Base-by-base conservation (phyloP, 2,329 filamentous ascomycete species). In the Fusarium sp. region DNA sequence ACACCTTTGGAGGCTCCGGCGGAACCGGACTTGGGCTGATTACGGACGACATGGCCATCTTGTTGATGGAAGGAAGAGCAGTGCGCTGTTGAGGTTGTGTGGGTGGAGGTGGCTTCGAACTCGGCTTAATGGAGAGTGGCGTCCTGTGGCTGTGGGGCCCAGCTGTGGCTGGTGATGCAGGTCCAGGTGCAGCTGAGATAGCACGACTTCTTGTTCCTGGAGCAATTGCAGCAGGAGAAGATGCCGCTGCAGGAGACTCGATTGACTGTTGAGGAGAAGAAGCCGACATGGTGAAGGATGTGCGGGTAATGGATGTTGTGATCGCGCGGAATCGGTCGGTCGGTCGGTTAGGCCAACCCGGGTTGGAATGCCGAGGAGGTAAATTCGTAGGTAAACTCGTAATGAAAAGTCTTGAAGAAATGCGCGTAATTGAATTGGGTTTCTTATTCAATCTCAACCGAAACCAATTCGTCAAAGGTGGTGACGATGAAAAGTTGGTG, bases 1-100 rank as follows among this genome's bases (percentile, higher is more conserved):
- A 88, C 55, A 84, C 79, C 76, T 85, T 86, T 52, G 84, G 83
- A 40, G 77, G 74, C 67, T 84, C 84, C 58, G 79, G 74, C 15
- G 76, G 76, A 6, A 75, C 74, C 44, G 80, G 75, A 55, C 77
- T 76, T 40, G 84, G 82, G 49, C 81, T 81, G 67, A 85, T 79
- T 72, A 83, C 80, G 57, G 84, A 82, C 11, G 84, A 81, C 83
- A 86, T 85, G 58, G 82, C 79, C 78, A 83, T 83, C 70, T 78
- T 84, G 72, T 84, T 82, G 74, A 80, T 77, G 46, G 79, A 76
- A 44, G 78, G 79, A 66, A 77, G 76, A 67, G 73, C 79, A 63
- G 78, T 77, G 60, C 75, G 78, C 69, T 72, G 77, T 49, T 75
- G 74, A 70, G 72, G 74, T 75, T 75, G 73, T 67, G 69, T 68